Conservation (phyloP, 169 alveolate species). For the Cryptosporidium viatorum region DNA sequence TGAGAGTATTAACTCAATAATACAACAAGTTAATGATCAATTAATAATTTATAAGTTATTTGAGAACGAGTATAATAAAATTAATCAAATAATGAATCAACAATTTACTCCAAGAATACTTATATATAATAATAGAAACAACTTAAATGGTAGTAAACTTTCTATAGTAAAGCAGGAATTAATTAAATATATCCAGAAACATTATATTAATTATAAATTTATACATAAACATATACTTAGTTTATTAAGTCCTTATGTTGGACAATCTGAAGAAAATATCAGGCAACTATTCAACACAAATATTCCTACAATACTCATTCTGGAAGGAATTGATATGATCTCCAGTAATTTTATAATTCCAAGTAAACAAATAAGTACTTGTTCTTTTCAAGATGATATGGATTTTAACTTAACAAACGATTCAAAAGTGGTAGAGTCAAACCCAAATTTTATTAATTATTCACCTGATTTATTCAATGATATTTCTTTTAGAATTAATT, state of each 20-base stretch:
- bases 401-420: background rate
- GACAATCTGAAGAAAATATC: slow-evolving; percentile 59
- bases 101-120: slow-evolving; percentile 54
- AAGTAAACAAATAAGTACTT: too few relatives aligned
- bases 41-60: background rate
- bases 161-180: slow-evolving; percentile 20
- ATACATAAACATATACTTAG: slow-evolving; percentile 4
- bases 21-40: slow-evolving; percentile 3
- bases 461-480: background rate
- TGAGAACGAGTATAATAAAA: slow-evolving; percentile 4
- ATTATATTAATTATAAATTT: slow-evolving; percentile 1
- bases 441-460: background rate
- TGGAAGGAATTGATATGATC: slow-evolving; percentile 56
- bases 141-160: background rate
- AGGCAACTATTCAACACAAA: slow-evolving; percentile 17
- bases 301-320: slow-evolving; percentile 18
- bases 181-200: slow-evolving; percentile 10
- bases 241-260: slow-evolving; percentile 64
- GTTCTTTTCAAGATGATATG: background rate
- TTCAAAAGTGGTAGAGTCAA: background rate
- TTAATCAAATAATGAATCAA: slow-evolving; percentile 28
- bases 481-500: slow-evolving; percentile 4
- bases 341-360: background rate
- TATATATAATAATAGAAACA: background rate
- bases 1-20: background rate